phyloP scores from a whole-genome alignment of 2,329 filamentous ascomycete species.

The Fusarium solani-melongenae region DNA sequence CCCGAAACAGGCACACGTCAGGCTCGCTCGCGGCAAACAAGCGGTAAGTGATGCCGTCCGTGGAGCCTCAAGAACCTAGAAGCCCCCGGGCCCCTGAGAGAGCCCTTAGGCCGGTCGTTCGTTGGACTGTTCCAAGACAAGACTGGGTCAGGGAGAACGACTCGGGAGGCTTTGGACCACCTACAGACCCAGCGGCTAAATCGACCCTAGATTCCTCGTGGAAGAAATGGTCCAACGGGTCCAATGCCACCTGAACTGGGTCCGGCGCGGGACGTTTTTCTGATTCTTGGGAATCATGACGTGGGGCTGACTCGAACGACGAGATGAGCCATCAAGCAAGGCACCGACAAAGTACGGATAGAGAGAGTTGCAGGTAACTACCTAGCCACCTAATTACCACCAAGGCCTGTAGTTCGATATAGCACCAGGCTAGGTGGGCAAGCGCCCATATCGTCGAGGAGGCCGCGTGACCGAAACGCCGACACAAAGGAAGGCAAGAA shows the following conservation, averaged over 20 bases:
- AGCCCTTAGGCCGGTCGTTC: background rate
- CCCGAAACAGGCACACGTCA: background rate
- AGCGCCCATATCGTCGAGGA: conserved; percentile 13
- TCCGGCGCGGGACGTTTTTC: background rate
- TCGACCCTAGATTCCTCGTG: conserved; percentile 25
- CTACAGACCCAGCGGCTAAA: conserved; percentile 13
- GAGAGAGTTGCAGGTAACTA: background rate
- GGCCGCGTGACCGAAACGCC: conserved; percentile 19
- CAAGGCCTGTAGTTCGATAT: conserved; percentile 18
- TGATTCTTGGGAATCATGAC: conserved; percentile 8
- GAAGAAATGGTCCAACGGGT: conserved; percentile 13
- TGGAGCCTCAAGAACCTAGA: conserved; percentile 3
- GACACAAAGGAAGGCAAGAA: conserved; percentile 3
- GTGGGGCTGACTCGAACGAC: conserved; percentile 33
- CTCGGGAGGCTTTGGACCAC: conserved; percentile 13
- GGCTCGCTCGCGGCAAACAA: background rate
- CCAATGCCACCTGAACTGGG: background rate
- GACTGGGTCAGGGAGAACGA: background rate
- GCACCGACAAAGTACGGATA: background rate
- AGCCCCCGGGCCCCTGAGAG: background rate
- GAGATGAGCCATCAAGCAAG: conserved; percentile 7
- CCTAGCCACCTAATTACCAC: conserved; percentile 18
- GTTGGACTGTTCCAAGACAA: background rate
- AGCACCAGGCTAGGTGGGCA: conserved; percentile 20
- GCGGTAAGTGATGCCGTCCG: conserved; percentile 1